Base-by-base conservation (phyloP, 805 yeast genomes). In the Kockiozyma suomiensis region DNA sequence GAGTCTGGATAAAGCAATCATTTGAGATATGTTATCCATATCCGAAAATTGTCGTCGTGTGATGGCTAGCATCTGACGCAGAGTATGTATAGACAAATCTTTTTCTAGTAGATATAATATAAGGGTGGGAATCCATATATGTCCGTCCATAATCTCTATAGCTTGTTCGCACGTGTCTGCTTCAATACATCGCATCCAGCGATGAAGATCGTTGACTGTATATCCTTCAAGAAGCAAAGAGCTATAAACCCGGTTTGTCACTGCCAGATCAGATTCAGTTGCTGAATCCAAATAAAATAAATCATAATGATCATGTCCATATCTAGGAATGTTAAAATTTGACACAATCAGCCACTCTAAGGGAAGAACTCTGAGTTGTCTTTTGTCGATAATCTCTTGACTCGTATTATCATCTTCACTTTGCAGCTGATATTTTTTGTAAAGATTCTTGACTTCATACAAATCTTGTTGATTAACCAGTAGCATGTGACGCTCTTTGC, bases 311-410 rank as follows among this genome's bases (percentile, higher is more conserved):
- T 60, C 64, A 41, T 60, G 64, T 3, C 50, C 57, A 4, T 30
- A 19, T 7, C 35, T 30, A 15, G 64, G 64, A 6, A 56, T 42
- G 8, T n/a, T 40, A 47, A 43, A 46, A 2, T 61, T 52, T 15
- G 61, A 30, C 15, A 56, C 33, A 19, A 62, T 56, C 54, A 60
- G 48, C 64, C 64, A 60, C 51, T 60, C 61, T 8, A 51, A 17
- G 8, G 57, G 12, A 43, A 45, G 10, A 10, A 6, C 33, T 30
- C 10, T 30, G 10, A 10, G 10, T 7, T 30, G 33, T 30, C n/a
- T n/a, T n/a, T 30, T 6, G 10, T 30, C 10, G 10, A 30, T 30
- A 30, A 30, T 30, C 33, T 30, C 33, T 30, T 6, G 10, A 30
- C 33, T 30, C 6, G 33, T 6, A 6, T 30, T 6, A 10, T 30